Evolutionary conservation across 371 early-diverging fungal genomes (phyloP).

Genomic region (Mucor lusitanicus): DNA sequence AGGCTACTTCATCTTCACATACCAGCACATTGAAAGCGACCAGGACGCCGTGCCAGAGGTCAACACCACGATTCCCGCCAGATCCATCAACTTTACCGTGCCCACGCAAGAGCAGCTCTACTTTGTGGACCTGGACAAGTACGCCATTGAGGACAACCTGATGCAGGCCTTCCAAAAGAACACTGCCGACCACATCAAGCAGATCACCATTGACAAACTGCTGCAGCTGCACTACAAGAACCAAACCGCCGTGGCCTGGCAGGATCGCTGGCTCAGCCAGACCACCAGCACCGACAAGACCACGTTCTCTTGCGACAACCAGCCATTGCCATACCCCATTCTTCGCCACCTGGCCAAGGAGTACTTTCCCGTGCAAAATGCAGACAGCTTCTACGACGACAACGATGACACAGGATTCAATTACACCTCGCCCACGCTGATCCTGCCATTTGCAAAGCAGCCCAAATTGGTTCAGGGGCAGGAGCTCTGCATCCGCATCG

Average conservation of each 20-base stretch:
- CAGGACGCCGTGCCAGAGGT: neutral
- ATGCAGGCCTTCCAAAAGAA: neutral
- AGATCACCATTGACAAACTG: neutral
- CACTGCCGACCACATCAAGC: neutral
- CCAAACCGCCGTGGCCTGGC: neutral
- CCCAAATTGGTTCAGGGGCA: conserved; percentile 8
- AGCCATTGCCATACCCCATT: conserved; percentile 28
- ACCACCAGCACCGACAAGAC: neutral
- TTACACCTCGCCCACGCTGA: conserved; percentile 12
- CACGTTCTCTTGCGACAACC: conserved; percentile 16
- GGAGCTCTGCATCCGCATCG: conserved; percentile 23
- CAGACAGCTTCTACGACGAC: conserved; percentile 12
- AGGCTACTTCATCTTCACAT: neutral
- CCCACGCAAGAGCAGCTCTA: conserved; percentile 5
- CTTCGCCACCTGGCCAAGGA: conserved; percentile 18
- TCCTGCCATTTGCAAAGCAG: conserved; percentile 18
- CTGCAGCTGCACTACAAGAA: neutral
- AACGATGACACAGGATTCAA: conserved; percentile 2
- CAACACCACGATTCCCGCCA: neutral
- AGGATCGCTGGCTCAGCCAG: conserved; percentile 12
- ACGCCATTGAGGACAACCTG: conserved; percentile 24
- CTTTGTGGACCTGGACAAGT: conserved; percentile 20
- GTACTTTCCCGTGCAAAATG: conserved; percentile 16
- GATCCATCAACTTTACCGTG: conserved; percentile 11
- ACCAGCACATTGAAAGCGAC: neutral